phyloP scores from a whole-genome alignment of 2,329 filamentous ascomycete species.

The Chalara sp. region DNA sequence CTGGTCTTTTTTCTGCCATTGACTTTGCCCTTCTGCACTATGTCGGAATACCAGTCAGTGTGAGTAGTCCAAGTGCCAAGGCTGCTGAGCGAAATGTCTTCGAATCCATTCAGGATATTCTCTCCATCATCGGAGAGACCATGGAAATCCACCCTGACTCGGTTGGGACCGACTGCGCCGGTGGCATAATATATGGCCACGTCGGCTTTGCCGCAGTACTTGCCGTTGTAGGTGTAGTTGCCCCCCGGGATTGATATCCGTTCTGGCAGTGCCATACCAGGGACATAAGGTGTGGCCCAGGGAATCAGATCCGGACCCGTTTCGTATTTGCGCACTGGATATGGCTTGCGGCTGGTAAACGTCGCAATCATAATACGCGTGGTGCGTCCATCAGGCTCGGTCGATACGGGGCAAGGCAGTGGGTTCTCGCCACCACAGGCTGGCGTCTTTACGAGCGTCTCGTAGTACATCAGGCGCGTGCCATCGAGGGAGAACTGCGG shows the following conservation, averaged over 20 bases:
- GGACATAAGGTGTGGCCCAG: constrained; percentile 29
- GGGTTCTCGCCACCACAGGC: constrained; percentile 38
- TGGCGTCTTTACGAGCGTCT: constrained; percentile 31
- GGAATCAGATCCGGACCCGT: constrained; percentile 26
- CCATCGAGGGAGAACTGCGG: constrained; percentile 35
- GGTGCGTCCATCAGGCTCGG: constrained; percentile 30
- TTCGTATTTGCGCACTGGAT: constrained; percentile 14
- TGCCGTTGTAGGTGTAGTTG: constrained; percentile 5
- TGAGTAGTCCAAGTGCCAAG: constrained; percentile 20
- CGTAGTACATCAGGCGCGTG: constrained; percentile 36
- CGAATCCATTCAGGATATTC: constrained; percentile 28
- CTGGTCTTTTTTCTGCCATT: constrained; percentile 33
- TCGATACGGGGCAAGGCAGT: constrained; percentile 33
- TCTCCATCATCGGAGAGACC: constrained; percentile 31
- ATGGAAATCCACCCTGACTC: constrained; percentile 29
- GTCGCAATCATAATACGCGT: constrained; percentile 36
- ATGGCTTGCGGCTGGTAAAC: constrained; percentile 28
- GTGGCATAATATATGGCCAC: background rate
- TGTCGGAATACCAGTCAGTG: constrained; percentile 33
- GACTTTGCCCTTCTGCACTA: constrained; percentile 26
- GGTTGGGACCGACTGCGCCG: constrained; percentile 4
- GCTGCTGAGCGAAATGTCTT: constrained; percentile 26
- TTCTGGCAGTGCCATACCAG: constrained; percentile 6
- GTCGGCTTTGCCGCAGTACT: constrained; percentile 2
- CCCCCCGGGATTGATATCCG: background rate